Conservation (phyloP, 345 rosid species). For the Tarenaya hassleriana region DNA sequence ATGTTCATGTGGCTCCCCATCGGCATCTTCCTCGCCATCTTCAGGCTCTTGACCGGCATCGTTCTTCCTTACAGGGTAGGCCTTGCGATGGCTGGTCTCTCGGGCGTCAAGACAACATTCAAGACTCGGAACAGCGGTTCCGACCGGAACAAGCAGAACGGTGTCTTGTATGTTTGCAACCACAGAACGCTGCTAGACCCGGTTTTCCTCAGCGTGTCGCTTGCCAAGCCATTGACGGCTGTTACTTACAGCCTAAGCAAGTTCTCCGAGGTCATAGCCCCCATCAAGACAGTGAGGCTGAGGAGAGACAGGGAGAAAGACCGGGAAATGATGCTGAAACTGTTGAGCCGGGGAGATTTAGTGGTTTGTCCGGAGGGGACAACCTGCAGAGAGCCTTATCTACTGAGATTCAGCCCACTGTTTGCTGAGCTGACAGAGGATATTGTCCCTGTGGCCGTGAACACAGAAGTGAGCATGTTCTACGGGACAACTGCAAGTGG, state of each 20-base stretch:
- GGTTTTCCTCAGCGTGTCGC: constrained; percentile 55
- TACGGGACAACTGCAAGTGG: constrained; percentile 92
- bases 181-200: constrained; percentile 91
- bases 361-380: constrained; percentile 94
- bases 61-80: constrained; percentile 56
- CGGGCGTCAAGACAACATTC: constrained; percentile 45
- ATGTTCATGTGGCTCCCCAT: constrained; percentile 83
- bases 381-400: constrained; percentile 40
- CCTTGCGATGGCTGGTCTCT: constrained; percentile 29
- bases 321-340: constrained; percentile 57
- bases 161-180: constrained; percentile 78
- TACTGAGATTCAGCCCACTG: constrained; percentile 37
- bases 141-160: constrained; percentile 34
- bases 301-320: constrained; percentile 64
- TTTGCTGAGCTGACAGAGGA: constrained; percentile 70
- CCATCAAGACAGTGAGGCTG: constrained; percentile 70
- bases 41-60: constrained; percentile 55
- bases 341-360: constrained; percentile 68
- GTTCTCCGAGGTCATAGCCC: constrained; percentile 76
- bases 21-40: constrained; percentile 51
- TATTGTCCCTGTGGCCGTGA: constrained; percentile 76
- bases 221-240: constrained; percentile 64
- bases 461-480: constrained; percentile 65
- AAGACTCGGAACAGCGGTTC: constrained; percentile 20
- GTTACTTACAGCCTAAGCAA: constrained; percentile 89